These are phyloP conservation scores for Boletus insuetus DNA, from an alignment of 768 basidiomycete species.

Conservation along the genomic window DNA sequence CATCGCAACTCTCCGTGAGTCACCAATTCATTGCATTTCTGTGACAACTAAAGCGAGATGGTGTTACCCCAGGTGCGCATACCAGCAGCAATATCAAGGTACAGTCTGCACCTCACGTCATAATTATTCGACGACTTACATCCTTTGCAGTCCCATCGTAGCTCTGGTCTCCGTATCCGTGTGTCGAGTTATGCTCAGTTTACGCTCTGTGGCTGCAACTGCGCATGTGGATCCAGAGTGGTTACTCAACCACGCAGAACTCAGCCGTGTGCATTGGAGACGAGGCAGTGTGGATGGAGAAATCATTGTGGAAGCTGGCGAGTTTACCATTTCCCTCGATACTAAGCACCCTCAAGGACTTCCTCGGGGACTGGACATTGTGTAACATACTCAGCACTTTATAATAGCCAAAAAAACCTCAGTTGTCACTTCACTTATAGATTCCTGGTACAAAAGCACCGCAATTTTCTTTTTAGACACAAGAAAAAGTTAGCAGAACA, in stretches of 20 bases:
- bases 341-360: not conserved
- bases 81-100: slow-evolving; percentile 3
- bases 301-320: slow-evolving; percentile 5
- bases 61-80: not conserved
- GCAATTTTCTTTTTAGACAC: too few relatives aligned
- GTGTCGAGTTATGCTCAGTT: slow-evolving; percentile 38
- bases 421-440: too few relatives aligned
- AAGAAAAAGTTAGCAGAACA: too few relatives aligned
- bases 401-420: too few relatives aligned
- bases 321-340: not conserved
- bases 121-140: not conserved
- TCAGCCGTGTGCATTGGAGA: slow-evolving; percentile 33
- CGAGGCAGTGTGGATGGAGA: slow-evolving; percentile 3
- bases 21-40: not conserved
- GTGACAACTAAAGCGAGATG: not conserved
- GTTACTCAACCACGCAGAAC: slow-evolving; percentile 45
- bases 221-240: slow-evolving; percentile 41
- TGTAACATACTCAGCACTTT: too few relatives aligned
- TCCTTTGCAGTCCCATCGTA: slow-evolving; percentile 2
- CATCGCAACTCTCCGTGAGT: slow-evolving; percentile 6
- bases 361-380: too few relatives aligned
- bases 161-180: slow-evolving; percentile 24
- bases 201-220: slow-evolving; percentile 40
- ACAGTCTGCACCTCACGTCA: not conserved
- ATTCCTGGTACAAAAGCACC: too few relatives aligned